Base-by-base conservation (phyloP, 2,329 filamentous ascomycete species). In the Fusarium cyanostomum region DNA sequence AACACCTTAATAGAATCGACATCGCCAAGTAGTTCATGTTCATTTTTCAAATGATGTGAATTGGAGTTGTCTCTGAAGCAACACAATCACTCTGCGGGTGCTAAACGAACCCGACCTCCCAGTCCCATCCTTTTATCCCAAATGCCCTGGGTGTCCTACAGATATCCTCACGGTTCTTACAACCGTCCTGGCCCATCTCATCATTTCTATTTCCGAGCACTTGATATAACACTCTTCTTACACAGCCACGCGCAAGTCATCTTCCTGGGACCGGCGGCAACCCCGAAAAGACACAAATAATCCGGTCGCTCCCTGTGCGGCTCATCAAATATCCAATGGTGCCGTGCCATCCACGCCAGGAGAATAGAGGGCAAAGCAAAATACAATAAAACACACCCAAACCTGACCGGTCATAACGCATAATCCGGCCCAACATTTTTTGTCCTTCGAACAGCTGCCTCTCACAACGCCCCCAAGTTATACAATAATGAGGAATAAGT, bases 391-490 rank as follows among this genome's bases (percentile, higher is more conserved):
- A 52, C 42, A 56, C 60, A 53, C 54, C 52, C 50, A 59, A 56
- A 44, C 35, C 27, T 55, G 53, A 45, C 59, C 52, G 45, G 42
- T 58, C 67, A 59, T 62, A 59, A 62, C 53, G 28, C 51, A 38
- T 50, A 34, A 55, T 62, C 66, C 37, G 46, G 49, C 63, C 59
- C 63, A 62, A 56, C 66, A n/a, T 61, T 71, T 61, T 71, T 71
- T 65, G 52, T 69, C 37, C 49, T 56, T 45, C 43, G 26, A 21
- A 52, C 41, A 48, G 28, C 54, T 37, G 52, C 49, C 53, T 68
- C 62, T 46, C 42, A 37, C 39, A 71, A 70, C 67, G 69, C 69
- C 67, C 33, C 16, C 15, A 38, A 64, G 41, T 57, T 50, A 56
- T 52, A 71, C 48, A 63, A 56, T 51, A 59, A 62, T 51, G 57